Evolutionary conservation across 2,329 filamentous ascomycete genomes (phyloP), one percentile per base, ranked within the genome.

Genomic region (Botryotinia convoluta): DNA sequence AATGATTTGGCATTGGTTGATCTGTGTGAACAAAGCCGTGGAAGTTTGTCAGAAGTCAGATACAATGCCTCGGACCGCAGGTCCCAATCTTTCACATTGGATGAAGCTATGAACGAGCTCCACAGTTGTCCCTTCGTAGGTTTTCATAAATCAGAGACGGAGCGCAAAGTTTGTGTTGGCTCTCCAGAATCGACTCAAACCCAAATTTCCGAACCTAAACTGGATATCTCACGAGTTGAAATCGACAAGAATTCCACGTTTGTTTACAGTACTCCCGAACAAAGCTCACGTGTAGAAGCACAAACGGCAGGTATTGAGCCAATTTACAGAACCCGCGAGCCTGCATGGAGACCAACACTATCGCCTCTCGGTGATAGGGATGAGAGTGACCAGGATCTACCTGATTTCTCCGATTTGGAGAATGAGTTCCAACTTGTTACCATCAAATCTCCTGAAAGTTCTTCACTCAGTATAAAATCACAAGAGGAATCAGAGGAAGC

Each of bases 111-210:
- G 3, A n/a, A 39, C 29, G 20, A 20, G 14, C 22, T 37, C 65
- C 26, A 68, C 32, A 57, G 35, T 35, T 42, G 14, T 44, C 22
- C 14, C 29, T 42, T 32, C 35, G 32, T 22, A n/a, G 37, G 39
- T 68, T 57, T 29, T n/a, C 22, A 18, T 9, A 2, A 44, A 42
- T 20, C 62, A 42, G 61, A 72, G 29, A 35, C 26, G 26, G 60
- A 72, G 6, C 22, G 20, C 8, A 29, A 51, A 22, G 10, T 69
- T 35, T 42, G 32, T 69, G 51, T 61, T 14, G 51, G 45, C 18
- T 61, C 60, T 74, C 29, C 64, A 75, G 59, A 72, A 71, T 69
- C 51, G 70, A 59, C 59, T 69, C 4, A 70, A 75, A 48, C 26
- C 39, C 16, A 72, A 48, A 22, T 42, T 18, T 48, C 14, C 32